Conservation (phyloP, 2,329 filamentous ascomycete species). For the Hymenoscyphus occultus region DNA sequence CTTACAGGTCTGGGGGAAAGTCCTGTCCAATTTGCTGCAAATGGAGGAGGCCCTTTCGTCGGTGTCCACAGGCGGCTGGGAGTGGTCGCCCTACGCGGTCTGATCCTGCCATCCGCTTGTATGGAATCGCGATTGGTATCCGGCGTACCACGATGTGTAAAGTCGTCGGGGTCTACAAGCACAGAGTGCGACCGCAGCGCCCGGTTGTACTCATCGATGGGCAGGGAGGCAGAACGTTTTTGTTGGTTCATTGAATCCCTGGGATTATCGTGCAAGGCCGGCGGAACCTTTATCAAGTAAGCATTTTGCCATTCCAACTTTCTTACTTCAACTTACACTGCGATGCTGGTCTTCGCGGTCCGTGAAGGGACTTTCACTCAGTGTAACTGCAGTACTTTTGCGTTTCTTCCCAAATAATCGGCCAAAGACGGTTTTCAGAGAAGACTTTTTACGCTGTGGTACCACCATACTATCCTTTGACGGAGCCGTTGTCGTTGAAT, state of each 20-base stretch:
- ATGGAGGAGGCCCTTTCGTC: constrained; percentile 40
- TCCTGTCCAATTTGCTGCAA: constrained; percentile 47
- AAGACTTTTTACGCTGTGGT: constrained; percentile 56
- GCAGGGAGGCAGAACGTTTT: constrained; percentile 57
- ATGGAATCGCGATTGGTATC: constrained; percentile 49
- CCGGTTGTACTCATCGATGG: constrained; percentile 58
- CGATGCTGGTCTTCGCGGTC: constrained; percentile 40
- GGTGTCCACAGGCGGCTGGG: constrained; percentile 42
- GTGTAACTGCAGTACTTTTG: constrained; percentile 38
- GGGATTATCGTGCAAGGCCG: constrained; percentile 36
- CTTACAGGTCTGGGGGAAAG: constrained; percentile 62
- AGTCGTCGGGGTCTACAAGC: constrained; percentile 49
- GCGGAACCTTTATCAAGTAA: constrained; percentile 38
- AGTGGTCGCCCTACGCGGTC: constrained; percentile 44
- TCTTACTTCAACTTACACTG: constrained; percentile 46
- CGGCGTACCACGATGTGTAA: constrained; percentile 47
- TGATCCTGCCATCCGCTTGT: constrained; percentile 36
- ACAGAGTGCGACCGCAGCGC: constrained; percentile 59
- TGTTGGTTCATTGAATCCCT: constrained; percentile 39
- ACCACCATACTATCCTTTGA: constrained; percentile 37
- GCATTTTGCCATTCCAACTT: constrained; percentile 12
- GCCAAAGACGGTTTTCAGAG: constrained; percentile 53
- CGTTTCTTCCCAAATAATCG: constrained; percentile 58
- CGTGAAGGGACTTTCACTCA: constrained; percentile 15
- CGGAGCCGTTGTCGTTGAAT: constrained; percentile 48